Percentiles rank a stretch among this genome's conserved stretches.
These are phyloP conservation scores for Lecanicillium sp. DNA, from an alignment of 2,329 filamentous ascomycete genomes.

Conservation along the genomic window DNA sequence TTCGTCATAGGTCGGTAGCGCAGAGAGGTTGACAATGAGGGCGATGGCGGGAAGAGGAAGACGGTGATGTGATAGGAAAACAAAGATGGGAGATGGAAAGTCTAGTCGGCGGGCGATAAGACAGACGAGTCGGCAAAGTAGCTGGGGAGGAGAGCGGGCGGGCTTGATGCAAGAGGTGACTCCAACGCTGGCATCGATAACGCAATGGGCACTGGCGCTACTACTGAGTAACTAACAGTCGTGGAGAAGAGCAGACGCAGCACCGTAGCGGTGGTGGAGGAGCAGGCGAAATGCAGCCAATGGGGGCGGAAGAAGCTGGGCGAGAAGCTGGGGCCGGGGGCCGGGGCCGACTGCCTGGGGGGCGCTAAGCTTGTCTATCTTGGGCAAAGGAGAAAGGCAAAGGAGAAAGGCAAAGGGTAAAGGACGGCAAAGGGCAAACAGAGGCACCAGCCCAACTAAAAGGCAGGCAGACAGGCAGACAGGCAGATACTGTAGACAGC, in stretches of 20 bases:
- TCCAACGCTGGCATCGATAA: constrained; percentile 12
- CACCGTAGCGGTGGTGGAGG: not conserved
- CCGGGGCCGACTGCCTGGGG: not conserved
- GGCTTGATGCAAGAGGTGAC: constrained; percentile 14
- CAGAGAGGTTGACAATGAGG: not conserved
- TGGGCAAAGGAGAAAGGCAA: not conserved
- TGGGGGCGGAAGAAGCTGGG: no score
- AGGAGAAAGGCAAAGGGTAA: not conserved
- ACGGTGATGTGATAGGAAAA: no score
- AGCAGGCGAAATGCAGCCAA: not conserved
- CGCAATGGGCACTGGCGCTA: constrained; percentile 11
- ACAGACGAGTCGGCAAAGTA: not conserved
- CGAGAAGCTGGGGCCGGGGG: no score
- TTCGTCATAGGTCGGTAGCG: constrained; percentile 11
- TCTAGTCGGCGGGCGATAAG: not conserved
- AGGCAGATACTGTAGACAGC: no score
- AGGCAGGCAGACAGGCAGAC: no score
- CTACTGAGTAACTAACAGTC: not conserved
- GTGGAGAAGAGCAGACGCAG: constrained; percentile 4
- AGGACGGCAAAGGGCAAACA: no score
- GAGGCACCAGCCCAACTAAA: no score
- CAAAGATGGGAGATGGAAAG: not conserved
- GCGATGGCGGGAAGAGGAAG: not conserved
- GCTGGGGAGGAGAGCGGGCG: not conserved
- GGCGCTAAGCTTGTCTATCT: not conserved